Base-by-base conservation (phyloP, 2,329 filamentous ascomycete genomes). In the Acrodontium crateriforme region DNA sequence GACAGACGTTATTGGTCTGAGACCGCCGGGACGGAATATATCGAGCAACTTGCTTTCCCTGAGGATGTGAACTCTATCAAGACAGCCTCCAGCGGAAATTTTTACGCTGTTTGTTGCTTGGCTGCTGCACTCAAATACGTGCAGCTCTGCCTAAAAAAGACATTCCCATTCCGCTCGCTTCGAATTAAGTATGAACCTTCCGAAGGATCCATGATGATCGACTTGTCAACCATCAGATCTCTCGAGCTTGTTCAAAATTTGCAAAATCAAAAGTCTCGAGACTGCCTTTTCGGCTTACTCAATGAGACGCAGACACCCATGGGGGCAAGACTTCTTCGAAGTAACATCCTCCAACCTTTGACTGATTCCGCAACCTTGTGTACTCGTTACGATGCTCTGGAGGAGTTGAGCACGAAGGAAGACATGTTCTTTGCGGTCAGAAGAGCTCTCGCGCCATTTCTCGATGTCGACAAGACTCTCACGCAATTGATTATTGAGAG, bases 151-250 rank as follows among this genome's bases (percentile, higher is more conserved):
- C 65, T 83, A 35, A 64, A 64, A 3, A 65, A 77, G 34, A 71
- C 66, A 1, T 89, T 93, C 47, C 65, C 73, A 3, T 63, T 67
- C n/a, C 77, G 89, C 48, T 85, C 85, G 12, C 67, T 95, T 17
- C 73, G 83, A 3, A 78, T 95, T 46, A 77, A 74, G 37, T 94
- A 92, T 41, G 77, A 87, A 44, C 78, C 84, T 1, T 84, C 83
- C 0, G 81, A 92, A 47, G 80, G 87, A 14, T 81, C 83, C 1
- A 93, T 95, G 85, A 82, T 92, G 70, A 91, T 95, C 42, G 87
- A 94, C 45, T 66, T 89, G 2, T 78, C 82, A 1, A 92, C 85
- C 0, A 82, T 94, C 16, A 69, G 76, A 19, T 83, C 83, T 0
- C 62, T 98, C 3, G 89, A 98, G 50, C 65, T 98, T 5, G 78